Conservation (phyloP, 768 basidiomycete species). For the Pisolithus orientalis region DNA sequence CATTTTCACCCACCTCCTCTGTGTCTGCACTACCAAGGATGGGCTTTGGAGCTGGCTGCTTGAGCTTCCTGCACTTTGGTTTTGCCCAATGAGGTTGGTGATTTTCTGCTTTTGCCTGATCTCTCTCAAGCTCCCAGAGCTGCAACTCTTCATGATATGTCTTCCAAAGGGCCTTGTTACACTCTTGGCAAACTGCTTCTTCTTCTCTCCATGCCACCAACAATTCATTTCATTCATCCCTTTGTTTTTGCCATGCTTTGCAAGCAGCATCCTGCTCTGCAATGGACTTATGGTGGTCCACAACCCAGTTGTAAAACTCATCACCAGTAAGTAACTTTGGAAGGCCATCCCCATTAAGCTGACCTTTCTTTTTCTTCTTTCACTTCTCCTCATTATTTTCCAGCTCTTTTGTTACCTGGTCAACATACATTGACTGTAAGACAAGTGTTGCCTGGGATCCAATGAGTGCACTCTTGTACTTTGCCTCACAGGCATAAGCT, state of each 20-base stretch:
- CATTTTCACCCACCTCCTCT: not conserved
- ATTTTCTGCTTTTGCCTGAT: slow-evolving; percentile 13
- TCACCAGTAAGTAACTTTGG: slow-evolving; percentile 1
- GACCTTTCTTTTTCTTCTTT: not conserved
- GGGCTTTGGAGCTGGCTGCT: not conserved
- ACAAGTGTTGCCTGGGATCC: not conserved
- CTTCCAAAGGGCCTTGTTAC: slow-evolving; percentile 9
- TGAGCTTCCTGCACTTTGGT: slow-evolving; percentile 1
- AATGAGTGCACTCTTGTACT: slow-evolving; percentile 1
- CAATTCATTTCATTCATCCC: not conserved
- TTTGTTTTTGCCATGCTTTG: not conserved
- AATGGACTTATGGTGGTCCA: not conserved
- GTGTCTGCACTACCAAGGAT: not conserved
- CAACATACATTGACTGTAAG: slow-evolving; percentile 3
- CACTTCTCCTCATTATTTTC: slow-evolving; percentile 1
- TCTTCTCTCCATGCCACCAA: slow-evolving; percentile 14
- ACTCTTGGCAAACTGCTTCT: slow-evolving; percentile 7
- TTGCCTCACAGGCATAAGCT: not conserved
- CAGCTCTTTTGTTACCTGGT: not conserved
- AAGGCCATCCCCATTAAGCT: slow-evolving; percentile 1
- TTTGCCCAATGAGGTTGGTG: slow-evolving; percentile 11
- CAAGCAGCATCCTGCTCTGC: not conserved
- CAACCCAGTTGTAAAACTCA: slow-evolving; percentile 5
- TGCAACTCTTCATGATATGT: slow-evolving; percentile 5
- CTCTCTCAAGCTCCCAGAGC: slow-evolving; percentile 15